Evolutionary conservation across 768 basidiomycete genomes (phyloP), one percentile per base, ranked within the genome.

Genomic region (Naganishia onofrii): DNA sequence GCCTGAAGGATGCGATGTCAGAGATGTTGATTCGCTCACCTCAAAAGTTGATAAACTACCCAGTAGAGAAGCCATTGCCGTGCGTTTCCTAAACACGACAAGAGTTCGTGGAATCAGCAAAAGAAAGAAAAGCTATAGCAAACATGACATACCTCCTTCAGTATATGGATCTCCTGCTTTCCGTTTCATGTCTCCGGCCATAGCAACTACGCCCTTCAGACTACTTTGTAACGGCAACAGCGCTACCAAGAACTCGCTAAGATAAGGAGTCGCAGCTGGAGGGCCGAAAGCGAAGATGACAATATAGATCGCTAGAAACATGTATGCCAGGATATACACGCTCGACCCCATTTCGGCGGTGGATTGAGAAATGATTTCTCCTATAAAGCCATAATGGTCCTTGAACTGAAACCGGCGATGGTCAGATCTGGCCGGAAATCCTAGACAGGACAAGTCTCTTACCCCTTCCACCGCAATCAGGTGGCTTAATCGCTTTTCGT

Each of bases 1-100:
- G 23, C 21, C 15, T 29, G 12, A 34, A 32, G 0, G 42, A 17
- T 19, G 36, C 57, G 17, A 67, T 34, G 2, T 17, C 26, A 12
- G 19, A 3, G 4, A 29, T 26, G 28, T 26, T 44, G 26, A 9
- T 38, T 13, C 9, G 36, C 55, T 53, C 28, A 70, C 69, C 34
- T 26, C 9, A 65, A 34, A 19, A 64, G 34, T 60, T 70, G 60
- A 55, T 70, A 70, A 2, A 70, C 31, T 0, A 60, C 58, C 58
- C 58, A 70, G 34, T 70, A 70, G 23, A 70, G 38, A 31, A 70
- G 42, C 69, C 69, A 70, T 36, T 70, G 69, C 32, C 69, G 48
- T 23, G 65, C 69, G 21, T 70, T 70, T 21, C 69, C 69, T 65
- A n/a, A 23, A 26, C 19, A n/a, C 4, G 23, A 8, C 44, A 23